Base-by-base conservation (phyloP, 208 protist genomes). In the Crithidia acanthocephali region DNA sequence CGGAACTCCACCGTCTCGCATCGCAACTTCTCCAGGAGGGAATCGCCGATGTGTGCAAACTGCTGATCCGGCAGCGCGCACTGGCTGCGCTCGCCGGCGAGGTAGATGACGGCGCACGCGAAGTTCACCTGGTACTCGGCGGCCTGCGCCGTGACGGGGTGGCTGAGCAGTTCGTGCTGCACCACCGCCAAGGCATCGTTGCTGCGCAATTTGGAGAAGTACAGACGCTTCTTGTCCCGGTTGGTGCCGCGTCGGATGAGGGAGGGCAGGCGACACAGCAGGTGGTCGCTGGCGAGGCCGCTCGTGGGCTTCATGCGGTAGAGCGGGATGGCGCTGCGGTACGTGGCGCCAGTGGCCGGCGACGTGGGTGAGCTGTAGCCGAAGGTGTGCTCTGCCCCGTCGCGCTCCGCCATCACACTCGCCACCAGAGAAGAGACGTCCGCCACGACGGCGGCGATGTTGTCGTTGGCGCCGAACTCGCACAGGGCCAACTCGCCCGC, bases 51-150 rank as follows among this genome's bases (percentile, higher is more conserved):
- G 52, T 60, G 33, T 11, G 63, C 16, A n/a, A 86, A 73, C 63
- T 90, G 79, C 50, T 69, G 57, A 0, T 63, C 25, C 8, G 72
- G 35, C 55, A 68, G 78, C 20, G 51, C 27, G 68, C 76, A 80
- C 33, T 80, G 68, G 47, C 30, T 35, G 8, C 58, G 72, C 23
- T 80, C 64, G 44, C 81, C 59, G 32, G 22, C 15, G 20, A 88
- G 69, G 74, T 79, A 86, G 30, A 95, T 64, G 47, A 73, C 89
- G 45, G 82, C 79, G 28, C 79, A 70, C 28, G 79, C 67, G 56
- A 95, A 95, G 77, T 90, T 88, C 22, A 88, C 90, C 35, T 95
- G 86, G 63, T 95, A 95, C 62, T 90, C 85, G 18, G 88, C 85
- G 11, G 80, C 64, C 28, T 69, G 60, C 13, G 86, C 73, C 28